Evolutionary conservation across 2,329 filamentous ascomycete genomes (phyloP).

Genomic region (Helminthosporium solani): DNA sequence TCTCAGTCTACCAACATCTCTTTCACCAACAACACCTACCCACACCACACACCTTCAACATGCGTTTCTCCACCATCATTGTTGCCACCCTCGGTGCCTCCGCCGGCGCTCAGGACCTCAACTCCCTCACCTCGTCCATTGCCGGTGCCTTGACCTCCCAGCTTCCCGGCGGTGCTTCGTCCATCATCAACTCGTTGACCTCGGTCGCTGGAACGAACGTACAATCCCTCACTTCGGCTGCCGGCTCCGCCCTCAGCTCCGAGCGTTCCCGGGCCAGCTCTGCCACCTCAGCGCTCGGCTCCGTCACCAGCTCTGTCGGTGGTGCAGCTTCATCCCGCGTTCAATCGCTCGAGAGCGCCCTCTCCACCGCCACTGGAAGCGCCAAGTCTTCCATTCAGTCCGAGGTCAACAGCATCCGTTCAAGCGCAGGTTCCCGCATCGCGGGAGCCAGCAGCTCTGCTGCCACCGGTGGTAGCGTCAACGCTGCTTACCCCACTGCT

Average conservation of each 20-base stretch:
- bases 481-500: conserved; percentile 23
- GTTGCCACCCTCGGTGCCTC: conserved; percentile 30
- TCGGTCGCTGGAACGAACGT: conserved; percentile 7
- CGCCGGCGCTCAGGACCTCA: conserved; percentile 30
- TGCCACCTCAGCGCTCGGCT: conserved; percentile 12
- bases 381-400: conserved; percentile 7
- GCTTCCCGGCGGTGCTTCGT: conserved; percentile 10
- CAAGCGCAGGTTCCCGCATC: background rate
- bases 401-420: conserved; percentile 6
- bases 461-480: conserved; percentile 13
- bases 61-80: conserved; percentile 40
- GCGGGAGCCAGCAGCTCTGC: conserved; percentile 7
- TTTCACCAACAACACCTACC: conserved; percentile 2
- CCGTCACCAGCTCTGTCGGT: conserved; percentile 4
- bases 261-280: conserved; percentile 12
- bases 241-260: conserved; percentile 8
- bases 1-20: background rate
- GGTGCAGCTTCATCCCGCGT: conserved; percentile 6
- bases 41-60: conserved; percentile 21
- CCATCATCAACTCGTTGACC: conserved; percentile 7
- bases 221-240: conserved; percentile 7
- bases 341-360: conserved; percentile 3
- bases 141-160: conserved; percentile 14
- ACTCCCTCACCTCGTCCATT: conserved; percentile 27
- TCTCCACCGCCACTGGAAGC: conserved; percentile 8